These are phyloP conservation scores for Alternaria hordeiaustralica DNA, from an alignment of 2,329 filamentous ascomycete species.

Conservation along the genomic window DNA sequence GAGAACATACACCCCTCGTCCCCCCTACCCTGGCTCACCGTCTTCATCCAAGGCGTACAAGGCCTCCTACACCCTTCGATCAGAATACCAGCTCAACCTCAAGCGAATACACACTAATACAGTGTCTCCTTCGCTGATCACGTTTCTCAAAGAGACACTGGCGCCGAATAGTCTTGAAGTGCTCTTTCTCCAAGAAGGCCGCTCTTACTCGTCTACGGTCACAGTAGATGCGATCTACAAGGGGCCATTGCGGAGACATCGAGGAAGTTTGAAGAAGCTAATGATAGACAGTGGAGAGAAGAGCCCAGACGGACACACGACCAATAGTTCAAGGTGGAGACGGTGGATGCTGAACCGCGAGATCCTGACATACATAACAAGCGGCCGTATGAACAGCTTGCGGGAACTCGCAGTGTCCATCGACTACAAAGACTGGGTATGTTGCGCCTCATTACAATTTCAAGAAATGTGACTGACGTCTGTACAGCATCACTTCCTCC, in stretches of 20 bases:
- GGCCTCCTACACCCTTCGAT: slow-evolving; percentile 48
- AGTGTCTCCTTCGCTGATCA: slow-evolving; percentile 71
- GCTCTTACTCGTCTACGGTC: slow-evolving; percentile 63
- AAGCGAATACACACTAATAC: slow-evolving; percentile 79
- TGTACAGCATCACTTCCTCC: slow-evolving; percentile 75
- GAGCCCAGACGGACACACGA: slow-evolving; percentile 51
- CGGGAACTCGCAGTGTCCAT: slow-evolving; percentile 75
- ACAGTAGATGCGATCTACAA: slow-evolving; percentile 74
- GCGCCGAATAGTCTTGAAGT: slow-evolving; percentile 81
- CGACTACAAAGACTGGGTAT: slow-evolving; percentile 80
- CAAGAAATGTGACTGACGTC: slow-evolving; percentile 12
- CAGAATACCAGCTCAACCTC: slow-evolving; percentile 62
- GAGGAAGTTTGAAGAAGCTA: slow-evolving; percentile 72
- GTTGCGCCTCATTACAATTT: slow-evolving; percentile 27
- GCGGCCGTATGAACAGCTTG: slow-evolving; percentile 74
- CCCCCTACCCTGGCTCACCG: slow-evolving; percentile 42
- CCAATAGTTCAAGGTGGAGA: slow-evolving; percentile 59
- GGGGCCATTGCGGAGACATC: slow-evolving; percentile 73
- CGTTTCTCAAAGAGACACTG: slow-evolving; percentile 77
- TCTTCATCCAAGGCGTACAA: slow-evolving; percentile 46
- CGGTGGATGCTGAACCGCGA: slow-evolving; percentile 76
- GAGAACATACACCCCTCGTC: slow-evolving; percentile 55
- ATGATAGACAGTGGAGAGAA: slow-evolving; percentile 74
- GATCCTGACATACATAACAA: slow-evolving; percentile 74
- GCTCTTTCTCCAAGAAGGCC: slow-evolving; percentile 75